Percentiles rank a stretch among this genome's conserved stretches.
phyloP scores from a whole-genome alignment of 495 filamentous ascomycete species.

The Neurospora tetraspora region DNA sequence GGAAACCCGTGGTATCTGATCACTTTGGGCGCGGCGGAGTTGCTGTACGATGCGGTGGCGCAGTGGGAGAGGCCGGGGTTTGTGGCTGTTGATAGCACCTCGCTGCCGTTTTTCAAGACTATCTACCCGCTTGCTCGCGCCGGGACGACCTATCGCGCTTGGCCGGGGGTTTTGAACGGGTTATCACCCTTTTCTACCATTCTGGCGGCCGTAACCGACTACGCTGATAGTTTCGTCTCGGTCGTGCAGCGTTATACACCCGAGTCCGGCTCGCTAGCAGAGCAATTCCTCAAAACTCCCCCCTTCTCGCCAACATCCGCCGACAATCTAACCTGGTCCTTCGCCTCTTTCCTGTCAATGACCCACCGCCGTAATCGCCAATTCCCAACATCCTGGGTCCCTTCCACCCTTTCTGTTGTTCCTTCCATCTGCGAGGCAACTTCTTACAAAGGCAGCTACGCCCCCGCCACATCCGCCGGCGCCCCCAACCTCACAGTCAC shows the following conservation, averaged over 20 bases:
- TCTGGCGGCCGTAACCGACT: slow-evolving; percentile 38
- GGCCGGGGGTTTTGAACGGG: slow-evolving; percentile 19
- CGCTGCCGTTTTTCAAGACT: slow-evolving; percentile 44
- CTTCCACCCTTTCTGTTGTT: slow-evolving; percentile 29
- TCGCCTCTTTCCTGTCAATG: slow-evolving; percentile 48
- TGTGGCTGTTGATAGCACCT: slow-evolving; percentile 38
- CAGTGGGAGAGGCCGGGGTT: too few relatives aligned
- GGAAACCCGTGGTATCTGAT: slow-evolving; percentile 57
- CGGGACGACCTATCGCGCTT: slow-evolving; percentile 32
- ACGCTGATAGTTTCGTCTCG: slow-evolving; percentile 51
- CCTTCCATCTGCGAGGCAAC: slow-evolving; percentile 41
- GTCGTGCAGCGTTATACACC: slow-evolving; percentile 41
- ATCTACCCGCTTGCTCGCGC: slow-evolving; percentile 34
- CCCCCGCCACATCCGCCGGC: slow-evolving; percentile 35
- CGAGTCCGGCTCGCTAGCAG: slow-evolving; percentile 45
- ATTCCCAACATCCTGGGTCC: slow-evolving; percentile 40
- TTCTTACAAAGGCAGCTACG: slow-evolving; percentile 46
- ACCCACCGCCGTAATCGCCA: slow-evolving; percentile 31
- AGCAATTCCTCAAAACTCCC: slow-evolving; percentile 45
- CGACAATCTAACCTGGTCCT: slow-evolving; percentile 56
- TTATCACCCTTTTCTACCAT: slow-evolving; percentile 28
- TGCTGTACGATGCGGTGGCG: slow-evolving; percentile 50
- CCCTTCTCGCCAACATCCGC: slow-evolving; percentile 44
- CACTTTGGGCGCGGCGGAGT: slow-evolving; percentile 50
- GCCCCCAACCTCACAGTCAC: slow-evolving; percentile 38